Base-by-base conservation (phyloP, 371 early-diverging fungal species). In the Mortierella sp. region DNA sequence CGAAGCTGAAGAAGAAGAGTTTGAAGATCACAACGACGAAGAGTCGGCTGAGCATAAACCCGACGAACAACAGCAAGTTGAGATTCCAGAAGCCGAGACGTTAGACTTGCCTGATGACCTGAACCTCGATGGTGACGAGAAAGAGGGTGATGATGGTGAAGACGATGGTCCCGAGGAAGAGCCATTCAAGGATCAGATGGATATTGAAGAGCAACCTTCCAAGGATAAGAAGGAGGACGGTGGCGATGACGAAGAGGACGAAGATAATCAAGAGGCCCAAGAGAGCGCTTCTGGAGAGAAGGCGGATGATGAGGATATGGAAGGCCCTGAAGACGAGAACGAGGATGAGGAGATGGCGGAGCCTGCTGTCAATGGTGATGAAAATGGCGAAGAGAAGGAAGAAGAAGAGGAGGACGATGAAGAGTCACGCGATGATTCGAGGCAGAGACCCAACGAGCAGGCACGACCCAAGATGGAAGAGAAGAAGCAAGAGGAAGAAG, bases 101-200 rank as follows among this genome's bases (percentile, higher is more conserved):
- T 69, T 85, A 65, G 84, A 86, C 40, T 59, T 86, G 62, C 85
- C 85, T 3, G 86, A 87, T 22, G 84, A 87, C 45, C 64, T 87
- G 73, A 77, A 83, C 64, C 70, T 85, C 22, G 87, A 87, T 45
- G 81, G 78, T 2, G 74, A 81, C 63, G 84, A 84, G 32, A 77
- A 80, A 47, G 85, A 84, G 21, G 79, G 72, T 6, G 77, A 84
- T 19, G 82, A 74, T 48, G 72, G 74, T 3, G 68, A 74, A 7
- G 86, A 78, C 41, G 89, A 91, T 53, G 86, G 84, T 21, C 83
- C 83, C 8, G 76, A 84, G 45, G 85, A 88, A 16, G 85, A 88
- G 22, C 83, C 86, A 3, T 72, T 83, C 76, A 50, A 81, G 47
- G 77, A 88, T 33, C 84, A 85, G 63, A 75, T 81, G 72, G 88